A percentile compares a stretch with the other conserved stretches of the same genome.
Evolutionary conservation across 2,329 filamentous ascomycete species (phyloP).

Genomic region (Colletotrichum chrysophilum): DNA sequence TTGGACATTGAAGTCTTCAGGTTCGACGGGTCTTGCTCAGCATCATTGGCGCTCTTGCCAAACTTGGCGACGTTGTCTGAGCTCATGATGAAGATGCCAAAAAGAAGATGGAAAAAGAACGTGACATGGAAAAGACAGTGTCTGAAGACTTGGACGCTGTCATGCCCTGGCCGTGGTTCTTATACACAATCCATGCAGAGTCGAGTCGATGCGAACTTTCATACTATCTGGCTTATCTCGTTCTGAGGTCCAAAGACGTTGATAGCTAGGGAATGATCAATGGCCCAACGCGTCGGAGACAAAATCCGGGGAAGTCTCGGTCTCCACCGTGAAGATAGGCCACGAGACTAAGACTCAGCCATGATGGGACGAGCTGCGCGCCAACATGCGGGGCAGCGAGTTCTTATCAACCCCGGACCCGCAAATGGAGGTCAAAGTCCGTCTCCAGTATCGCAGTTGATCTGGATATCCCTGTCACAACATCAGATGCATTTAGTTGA

Average conservation of each 20-base stretch:
- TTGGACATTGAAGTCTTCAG: not conserved
- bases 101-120: accelerated
- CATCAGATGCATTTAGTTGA: not conserved
- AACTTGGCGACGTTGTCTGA: not conserved
- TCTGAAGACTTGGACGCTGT: not conserved
- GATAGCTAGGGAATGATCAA: not conserved
- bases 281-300: not conserved
- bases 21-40: not conserved
- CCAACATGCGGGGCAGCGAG: not conserved
- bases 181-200: not conserved
- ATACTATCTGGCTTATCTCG: not conserved
- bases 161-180: not conserved
- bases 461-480: not conserved
- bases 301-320: not conserved
- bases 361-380: not conserved
- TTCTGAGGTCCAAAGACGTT: not conserved
- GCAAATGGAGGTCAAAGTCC: conserved; percentile 7
- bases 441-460: not conserved
- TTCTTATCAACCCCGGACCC: conserved; percentile 1
- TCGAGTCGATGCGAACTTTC: not conserved
- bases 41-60: not conserved
- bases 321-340: not conserved
- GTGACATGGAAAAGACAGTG: not conserved
- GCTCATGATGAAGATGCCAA: not conserved
- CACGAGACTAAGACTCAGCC: not conserved